Percentiles rank a stretch among this genome's conserved stretches.
Evolutionary conservation across 202 grass and related monocot species (phyloP).

Genomic region (Panicum virgatum): DNA sequence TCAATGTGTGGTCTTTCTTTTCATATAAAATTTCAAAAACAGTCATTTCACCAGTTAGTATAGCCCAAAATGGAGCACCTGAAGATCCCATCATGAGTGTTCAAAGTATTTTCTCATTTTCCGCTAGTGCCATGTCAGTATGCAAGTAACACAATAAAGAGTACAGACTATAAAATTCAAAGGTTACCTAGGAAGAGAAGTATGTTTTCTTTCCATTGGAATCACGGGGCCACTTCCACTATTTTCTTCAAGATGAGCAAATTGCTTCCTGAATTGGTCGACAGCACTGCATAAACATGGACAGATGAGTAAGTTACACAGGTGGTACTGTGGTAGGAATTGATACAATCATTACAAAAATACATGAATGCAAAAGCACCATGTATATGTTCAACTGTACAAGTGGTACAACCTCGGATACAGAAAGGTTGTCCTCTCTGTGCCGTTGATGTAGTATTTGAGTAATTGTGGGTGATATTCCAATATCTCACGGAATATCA

Average conservation of each 20-base stretch:
- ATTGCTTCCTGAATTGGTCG: slow-evolving; percentile 94
- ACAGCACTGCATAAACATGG: slow-evolving; percentile 73
- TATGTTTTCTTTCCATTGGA: slow-evolving; percentile 85
- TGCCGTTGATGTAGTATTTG: slow-evolving; percentile 93
- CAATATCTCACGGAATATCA: slow-evolving; percentile 96
- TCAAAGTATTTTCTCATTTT: slow-evolving; percentile 19
- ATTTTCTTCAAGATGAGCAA: slow-evolving; percentile 94
- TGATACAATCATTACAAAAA: neutral
- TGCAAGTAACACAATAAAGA: slow-evolving; percentile 18
- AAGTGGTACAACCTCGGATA: slow-evolving; percentile 76
- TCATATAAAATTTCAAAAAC: slow-evolving; percentile 4
- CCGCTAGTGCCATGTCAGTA: slow-evolving; percentile 4
- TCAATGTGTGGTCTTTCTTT: neutral
- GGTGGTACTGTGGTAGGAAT: neutral
- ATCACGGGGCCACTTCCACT: slow-evolving; percentile 65
- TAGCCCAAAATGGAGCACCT: neutral
- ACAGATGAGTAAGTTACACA: slow-evolving; percentile 10
- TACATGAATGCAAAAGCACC: slow-evolving; percentile 1
- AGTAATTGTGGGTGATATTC: slow-evolving; percentile 96
- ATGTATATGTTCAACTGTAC: slow-evolving; percentile 27
- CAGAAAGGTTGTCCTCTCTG: slow-evolving; percentile 92
- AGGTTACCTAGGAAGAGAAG: slow-evolving; percentile 91
- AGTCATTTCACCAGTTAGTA: slow-evolving; percentile 1
- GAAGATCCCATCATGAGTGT: neutral
- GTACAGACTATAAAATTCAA: slow-evolving; percentile 21